A percentile compares a stretch with the other conserved stretches of the same genome.
These are phyloP conservation scores for Garcileccinum viscosum DNA, from an alignment of 1,284 basidiomycete genomes.

Conservation along the genomic window DNA sequence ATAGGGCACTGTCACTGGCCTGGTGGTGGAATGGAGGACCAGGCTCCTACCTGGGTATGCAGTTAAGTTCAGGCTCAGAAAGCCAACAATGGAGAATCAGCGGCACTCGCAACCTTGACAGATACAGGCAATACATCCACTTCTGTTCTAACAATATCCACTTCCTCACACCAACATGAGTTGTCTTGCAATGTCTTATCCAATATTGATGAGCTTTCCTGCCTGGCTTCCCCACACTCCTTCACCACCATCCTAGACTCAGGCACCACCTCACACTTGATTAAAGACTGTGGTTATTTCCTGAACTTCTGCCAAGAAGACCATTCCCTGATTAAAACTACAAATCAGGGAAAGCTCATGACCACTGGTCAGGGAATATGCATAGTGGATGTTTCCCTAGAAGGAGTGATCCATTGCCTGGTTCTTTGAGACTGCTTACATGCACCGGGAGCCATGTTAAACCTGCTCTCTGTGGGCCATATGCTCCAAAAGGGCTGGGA, in stretches of 20 bases:
- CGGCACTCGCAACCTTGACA: not conserved
- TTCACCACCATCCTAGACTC: not conserved
- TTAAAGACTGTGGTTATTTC: not conserved
- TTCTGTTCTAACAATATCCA: not conserved
- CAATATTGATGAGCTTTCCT: not conserved
- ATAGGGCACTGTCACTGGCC: no score
- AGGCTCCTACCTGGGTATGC: no score
- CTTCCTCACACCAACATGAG: not conserved
- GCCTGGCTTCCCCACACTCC: not conserved
- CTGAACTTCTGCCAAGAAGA: not conserved
- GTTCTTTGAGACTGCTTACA: not conserved
- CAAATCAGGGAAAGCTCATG: not conserved
- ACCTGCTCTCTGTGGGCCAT: not conserved
- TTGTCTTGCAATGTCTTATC: not conserved
- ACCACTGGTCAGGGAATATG: not conserved
- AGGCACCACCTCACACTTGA: not conserved
- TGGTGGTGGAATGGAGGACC: no score
- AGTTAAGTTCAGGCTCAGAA: not conserved
- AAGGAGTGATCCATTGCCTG: not conserved
- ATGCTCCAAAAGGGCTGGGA: slow-evolving; percentile 2
- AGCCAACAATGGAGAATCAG: not conserved
- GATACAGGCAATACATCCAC: not conserved
- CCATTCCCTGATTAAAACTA: not conserved
- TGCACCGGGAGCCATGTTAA: not conserved
- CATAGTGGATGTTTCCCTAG: not conserved